Evolutionary conservation across 306 rosid species (phyloP), one percentile per base, ranked within the genome.

Genomic region (Dryas drummondii): DNA sequence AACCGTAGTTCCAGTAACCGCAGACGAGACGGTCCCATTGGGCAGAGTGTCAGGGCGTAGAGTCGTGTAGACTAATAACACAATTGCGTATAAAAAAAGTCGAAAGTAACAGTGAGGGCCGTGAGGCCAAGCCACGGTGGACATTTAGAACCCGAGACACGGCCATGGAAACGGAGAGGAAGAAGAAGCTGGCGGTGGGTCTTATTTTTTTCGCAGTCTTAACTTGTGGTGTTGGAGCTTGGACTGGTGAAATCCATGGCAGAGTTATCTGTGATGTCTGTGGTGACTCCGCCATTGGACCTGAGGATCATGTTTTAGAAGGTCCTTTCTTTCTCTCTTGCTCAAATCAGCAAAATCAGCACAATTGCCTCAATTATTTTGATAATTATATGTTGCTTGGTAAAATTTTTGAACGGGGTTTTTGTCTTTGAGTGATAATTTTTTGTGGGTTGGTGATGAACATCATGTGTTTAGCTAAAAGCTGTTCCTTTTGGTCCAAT

Each of bases 161-260:
- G 47, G 15, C 76, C 66, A 89, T 90, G 97, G 93, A 81, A 84
- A 60, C 58, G 9, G 63, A 63, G 75, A 66, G 42, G 78, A 62
- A 46, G 84, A 51, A 26, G 73, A 72, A 70, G 79, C 81, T 83
- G 79, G 58, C 75, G 13, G 45, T 66, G 86, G 64, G 76, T 70
- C 22, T 89, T 72, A 48, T 85, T 73, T 12, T 91, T 7, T 81
- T 84, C 19, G 17, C 74, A 10, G 15, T 85, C 26, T 81, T 80
- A 73, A 76, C 62, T 41, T 78, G 70, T 56, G 77, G 79, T 27
- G 89, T 75, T n/a, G 83, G 79, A 67, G 96, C 80, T 75, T 94
- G 98, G 98, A 94, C 97, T 1, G 98, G 98, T 73, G 97, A 92
- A 91, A 90, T 94, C 82, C 93, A 90, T 79, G 97, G 98, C 74